These are phyloP conservation scores for Rhizophagus sp. DNA, from an alignment of 192 early-diverging fungal genomes.

Conservation along the genomic window DNA sequence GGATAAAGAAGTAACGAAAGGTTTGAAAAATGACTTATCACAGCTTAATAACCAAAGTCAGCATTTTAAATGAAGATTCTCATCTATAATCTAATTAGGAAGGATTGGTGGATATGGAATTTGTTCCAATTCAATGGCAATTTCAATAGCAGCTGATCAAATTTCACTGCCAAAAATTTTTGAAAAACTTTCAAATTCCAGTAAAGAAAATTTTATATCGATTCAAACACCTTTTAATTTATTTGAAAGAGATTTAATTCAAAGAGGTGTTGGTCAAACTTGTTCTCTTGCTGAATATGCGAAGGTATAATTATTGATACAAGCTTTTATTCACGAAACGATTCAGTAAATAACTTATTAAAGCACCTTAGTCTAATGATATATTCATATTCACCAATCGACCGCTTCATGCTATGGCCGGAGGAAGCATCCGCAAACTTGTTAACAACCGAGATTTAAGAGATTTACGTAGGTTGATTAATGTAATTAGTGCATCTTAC, in stretches of 20 bases:
- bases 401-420: conserved; percentile 66
- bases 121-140: conserved; percentile 64
- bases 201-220: conserved; percentile 54
- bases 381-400: conserved; percentile 71
- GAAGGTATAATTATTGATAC: conserved; percentile 32
- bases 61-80: background rate
- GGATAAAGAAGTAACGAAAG: conserved; percentile 58
- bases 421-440: conserved; percentile 52
- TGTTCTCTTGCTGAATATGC: conserved; percentile 39
- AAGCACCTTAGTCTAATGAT: conserved; percentile 45
- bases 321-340: background rate
- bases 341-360: background rate
- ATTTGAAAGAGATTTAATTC: conserved; percentile 65
- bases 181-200: conserved; percentile 32
- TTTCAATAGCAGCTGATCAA: conserved; percentile 60
- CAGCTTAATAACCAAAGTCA: background rate
- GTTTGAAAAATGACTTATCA: background rate
- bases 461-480: background rate
- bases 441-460: conserved; percentile 41
- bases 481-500: background rate
- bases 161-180: conserved; percentile 56
- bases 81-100: conserved; percentile 33
- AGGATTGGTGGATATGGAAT: conserved; percentile 70
- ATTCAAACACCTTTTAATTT: conserved; percentile 75
- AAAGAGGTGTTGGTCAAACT: conserved; percentile 33